Conservation (phyloP, 164 flowering plant genomes). For the Kalanchoe fedtschenkoi region DNA sequence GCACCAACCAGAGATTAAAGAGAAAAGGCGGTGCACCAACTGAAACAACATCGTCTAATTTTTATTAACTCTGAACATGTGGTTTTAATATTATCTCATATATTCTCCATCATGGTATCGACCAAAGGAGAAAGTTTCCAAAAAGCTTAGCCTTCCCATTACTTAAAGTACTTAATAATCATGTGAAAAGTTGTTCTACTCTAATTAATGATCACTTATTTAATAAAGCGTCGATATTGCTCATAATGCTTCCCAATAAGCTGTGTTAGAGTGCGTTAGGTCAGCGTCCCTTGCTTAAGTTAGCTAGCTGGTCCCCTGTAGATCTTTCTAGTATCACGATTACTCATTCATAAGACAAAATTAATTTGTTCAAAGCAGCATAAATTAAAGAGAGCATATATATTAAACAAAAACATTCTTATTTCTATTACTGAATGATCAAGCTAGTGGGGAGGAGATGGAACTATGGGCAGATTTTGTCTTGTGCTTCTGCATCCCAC, state of each 20-base stretch:
- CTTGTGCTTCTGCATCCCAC: background rate
- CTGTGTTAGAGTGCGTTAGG: background rate
- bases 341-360: background rate
- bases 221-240: too few species aligned
- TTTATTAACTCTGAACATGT: background rate
- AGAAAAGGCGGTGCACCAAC: background rate
- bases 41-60: background rate
- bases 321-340: slow-evolving; percentile 1
- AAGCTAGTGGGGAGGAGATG: background rate
- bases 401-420: too few species aligned
- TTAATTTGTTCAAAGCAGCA: background rate
- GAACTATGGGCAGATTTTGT: background rate
- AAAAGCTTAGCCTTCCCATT: background rate
- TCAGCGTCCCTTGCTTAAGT: slow-evolving; percentile 3
- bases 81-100: background rate
- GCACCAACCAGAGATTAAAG: too few species aligned
- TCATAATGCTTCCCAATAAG: too few species aligned
- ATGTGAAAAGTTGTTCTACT: background rate
- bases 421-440: background rate
- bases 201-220: background rate
- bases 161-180: background rate
- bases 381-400: too few species aligned
- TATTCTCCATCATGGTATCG: background rate
- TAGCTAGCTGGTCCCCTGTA: background rate
- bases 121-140: background rate